phyloP scores from a whole-genome alignment of 164 flowering plant species.

The Vitis labrusca region DNA sequence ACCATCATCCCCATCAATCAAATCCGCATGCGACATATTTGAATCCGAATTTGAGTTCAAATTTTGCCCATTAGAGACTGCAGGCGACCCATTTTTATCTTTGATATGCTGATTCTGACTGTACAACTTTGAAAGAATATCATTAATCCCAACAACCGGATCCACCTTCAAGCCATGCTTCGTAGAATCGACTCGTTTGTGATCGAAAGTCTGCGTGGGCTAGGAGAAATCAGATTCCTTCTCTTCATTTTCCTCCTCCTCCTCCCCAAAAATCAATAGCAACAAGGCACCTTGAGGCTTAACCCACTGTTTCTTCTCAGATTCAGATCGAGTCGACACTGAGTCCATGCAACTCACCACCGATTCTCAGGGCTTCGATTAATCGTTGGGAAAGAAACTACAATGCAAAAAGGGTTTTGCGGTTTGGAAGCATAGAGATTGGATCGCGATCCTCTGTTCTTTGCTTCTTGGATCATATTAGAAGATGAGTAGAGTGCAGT shows the following conservation, averaged over 20 bases:
- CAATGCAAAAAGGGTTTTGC: not conserved
- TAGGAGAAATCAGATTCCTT: slow-evolving; percentile 13
- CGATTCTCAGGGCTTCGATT: not conserved
- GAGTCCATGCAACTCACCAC: slow-evolving; percentile 3
- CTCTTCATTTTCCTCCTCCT: not conserved
- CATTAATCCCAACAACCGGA: slow-evolving; percentile 26
- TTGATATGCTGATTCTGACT: slow-evolving; percentile 24
- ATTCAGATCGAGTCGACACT: not conserved
- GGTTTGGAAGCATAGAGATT: not conserved
- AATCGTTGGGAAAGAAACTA: slow-evolving; percentile 6
- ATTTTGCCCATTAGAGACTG: no score
- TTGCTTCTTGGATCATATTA: no score
- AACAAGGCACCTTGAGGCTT: slow-evolving; percentile 58
- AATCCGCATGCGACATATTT: slow-evolving; percentile 13
- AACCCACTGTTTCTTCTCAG: slow-evolving; percentile 23
- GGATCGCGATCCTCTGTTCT: no score
- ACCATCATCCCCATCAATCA: slow-evolving; percentile 15
- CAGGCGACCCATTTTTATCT: slow-evolving; percentile 13
- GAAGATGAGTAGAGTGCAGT: no score
- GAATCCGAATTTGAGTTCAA: slow-evolving; percentile 5
- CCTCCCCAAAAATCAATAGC: slow-evolving; percentile 54
- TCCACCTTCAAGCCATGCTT: slow-evolving; percentile 22
- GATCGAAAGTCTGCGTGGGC: not conserved
- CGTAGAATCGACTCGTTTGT: slow-evolving; percentile 5
- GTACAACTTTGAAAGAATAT: slow-evolving; percentile 45